Evolutionary conservation across 805 yeast species (phyloP).

Genomic region (Saccharomyces mikatae): DNA sequence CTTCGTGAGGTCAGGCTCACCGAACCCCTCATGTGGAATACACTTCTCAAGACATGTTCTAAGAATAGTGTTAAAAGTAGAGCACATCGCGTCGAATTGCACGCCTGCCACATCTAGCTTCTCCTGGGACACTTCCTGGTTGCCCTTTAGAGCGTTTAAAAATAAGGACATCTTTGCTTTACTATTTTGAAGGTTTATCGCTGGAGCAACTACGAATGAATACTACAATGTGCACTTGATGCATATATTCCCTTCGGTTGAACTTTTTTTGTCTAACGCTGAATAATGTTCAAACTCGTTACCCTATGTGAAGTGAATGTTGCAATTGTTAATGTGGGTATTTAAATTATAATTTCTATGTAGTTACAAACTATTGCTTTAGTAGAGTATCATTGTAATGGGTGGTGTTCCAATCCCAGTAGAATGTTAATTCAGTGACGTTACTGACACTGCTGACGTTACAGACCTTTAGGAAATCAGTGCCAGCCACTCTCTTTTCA

Average conservation of each 20-base stretch:
- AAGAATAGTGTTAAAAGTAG: conserved; percentile 49
- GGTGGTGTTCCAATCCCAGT: conserved; percentile 7
- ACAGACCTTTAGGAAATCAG: conserved; percentile 30
- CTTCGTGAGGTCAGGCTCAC: conserved; percentile 74
- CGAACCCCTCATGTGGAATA: conserved; percentile 65
- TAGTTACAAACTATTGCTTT: not conserved
- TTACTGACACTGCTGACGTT: conserved; percentile 13
- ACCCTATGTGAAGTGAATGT: not conserved
- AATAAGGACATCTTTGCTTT: conserved; percentile 50
- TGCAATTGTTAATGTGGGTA: not conserved
- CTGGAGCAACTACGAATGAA: too few species aligned
- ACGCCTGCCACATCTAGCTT: conserved; percentile 56
- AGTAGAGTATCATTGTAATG: not conserved
- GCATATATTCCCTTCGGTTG: too few species aligned
- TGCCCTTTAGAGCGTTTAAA: conserved; percentile 36
- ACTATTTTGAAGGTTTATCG: not conserved
- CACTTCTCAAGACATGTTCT: conserved; percentile 67
- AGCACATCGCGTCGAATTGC: conserved; percentile 58
- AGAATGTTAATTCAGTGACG: conserved; percentile 17
- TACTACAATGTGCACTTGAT: too few species aligned
- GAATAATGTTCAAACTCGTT: not conserved
- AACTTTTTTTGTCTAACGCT: not conserved
- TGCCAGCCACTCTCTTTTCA: conserved; percentile 25
- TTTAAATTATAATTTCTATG: not conserved
- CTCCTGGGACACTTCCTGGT: conserved; percentile 49